Evolutionary conservation across 257 asterid species (phyloP).

Genomic region (Echium plantagineum): DNA sequence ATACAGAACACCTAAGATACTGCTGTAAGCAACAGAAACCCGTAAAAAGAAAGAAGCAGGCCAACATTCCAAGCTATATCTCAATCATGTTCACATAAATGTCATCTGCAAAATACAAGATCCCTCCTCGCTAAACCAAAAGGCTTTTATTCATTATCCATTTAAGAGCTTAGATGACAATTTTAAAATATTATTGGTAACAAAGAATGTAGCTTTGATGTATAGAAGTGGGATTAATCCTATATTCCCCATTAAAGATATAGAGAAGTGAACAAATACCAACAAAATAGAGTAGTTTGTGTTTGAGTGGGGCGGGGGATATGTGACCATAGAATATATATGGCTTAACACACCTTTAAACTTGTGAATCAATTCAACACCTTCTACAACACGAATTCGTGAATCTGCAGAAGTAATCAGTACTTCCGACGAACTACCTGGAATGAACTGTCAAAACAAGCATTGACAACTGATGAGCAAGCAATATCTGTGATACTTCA

Average conservation of each 20-base stretch:
- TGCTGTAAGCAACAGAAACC: too few relatives aligned
- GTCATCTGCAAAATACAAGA: background rate
- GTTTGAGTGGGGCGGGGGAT: too few relatives aligned
- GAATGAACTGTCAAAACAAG: constrained; percentile 60
- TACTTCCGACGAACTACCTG: constrained; percentile 92
- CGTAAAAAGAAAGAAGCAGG: background rate
- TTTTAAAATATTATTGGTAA: too few relatives aligned
- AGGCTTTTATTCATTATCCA: too few relatives aligned
- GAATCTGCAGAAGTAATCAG: constrained; percentile 94
- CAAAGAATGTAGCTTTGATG: too few relatives aligned
- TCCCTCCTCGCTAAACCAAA: too few relatives aligned
- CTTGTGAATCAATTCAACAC: constrained; percentile 82
- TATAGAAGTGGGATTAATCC: too few relatives aligned
- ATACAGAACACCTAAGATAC: background rate
- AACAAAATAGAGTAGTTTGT: too few relatives aligned
- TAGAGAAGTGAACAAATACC: too few relatives aligned
- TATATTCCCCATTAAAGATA: too few relatives aligned
- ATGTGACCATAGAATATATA: background rate
- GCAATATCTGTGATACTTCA: background rate
- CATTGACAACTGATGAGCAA: constrained; percentile 18
- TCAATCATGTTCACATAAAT: background rate
- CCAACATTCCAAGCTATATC: background rate
- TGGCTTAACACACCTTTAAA: constrained; percentile 55
- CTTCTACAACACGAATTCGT: constrained; percentile 76
- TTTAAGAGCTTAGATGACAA: too few relatives aligned